Conservation (phyloP, 129 eudicot species). For the Tagetes erecta region DNA sequence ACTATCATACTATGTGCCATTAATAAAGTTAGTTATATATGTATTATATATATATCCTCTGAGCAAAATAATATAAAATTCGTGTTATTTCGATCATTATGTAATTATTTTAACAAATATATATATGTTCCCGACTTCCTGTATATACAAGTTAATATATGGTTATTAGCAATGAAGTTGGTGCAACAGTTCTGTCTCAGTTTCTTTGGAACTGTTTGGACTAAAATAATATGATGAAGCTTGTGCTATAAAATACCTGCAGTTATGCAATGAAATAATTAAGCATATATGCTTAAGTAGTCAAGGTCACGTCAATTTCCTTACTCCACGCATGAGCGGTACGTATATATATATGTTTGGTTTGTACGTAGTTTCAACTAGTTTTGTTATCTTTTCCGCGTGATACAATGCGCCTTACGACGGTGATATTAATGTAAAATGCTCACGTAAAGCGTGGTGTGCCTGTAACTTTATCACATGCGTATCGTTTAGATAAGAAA, state of each 20-base stretch:
- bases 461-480: too few relatives aligned
- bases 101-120: background rate
- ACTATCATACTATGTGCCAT: background rate
- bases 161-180: constrained; percentile 22
- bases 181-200: constrained; percentile 22
- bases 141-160: background rate
- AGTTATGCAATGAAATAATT: background rate
- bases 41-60: background rate
- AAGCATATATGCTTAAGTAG: constrained; percentile 13
- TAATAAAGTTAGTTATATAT: constrained; percentile 15
- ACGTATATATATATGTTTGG: background rate
- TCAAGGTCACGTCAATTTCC: background rate
- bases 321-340: too few relatives aligned
- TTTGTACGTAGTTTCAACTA: too few relatives aligned
- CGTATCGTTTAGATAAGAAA: too few relatives aligned
- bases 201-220: constrained; percentile 10
- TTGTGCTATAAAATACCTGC: constrained; percentile 26
- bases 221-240: constrained; percentile 29
- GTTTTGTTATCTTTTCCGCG: too few relatives aligned
- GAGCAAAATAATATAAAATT: constrained; percentile 4
- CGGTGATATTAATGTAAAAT: too few relatives aligned
- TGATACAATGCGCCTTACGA: too few relatives aligned
- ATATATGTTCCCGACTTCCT: background rate
- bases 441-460: too few relatives aligned
- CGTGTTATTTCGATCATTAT: background rate